A percentile compares a stretch with the other conserved stretches of the same genome.
Evolutionary conservation across 129 eudicot genomes (phyloP).

Genomic region (Helichrysum umbraculigerum): DNA sequence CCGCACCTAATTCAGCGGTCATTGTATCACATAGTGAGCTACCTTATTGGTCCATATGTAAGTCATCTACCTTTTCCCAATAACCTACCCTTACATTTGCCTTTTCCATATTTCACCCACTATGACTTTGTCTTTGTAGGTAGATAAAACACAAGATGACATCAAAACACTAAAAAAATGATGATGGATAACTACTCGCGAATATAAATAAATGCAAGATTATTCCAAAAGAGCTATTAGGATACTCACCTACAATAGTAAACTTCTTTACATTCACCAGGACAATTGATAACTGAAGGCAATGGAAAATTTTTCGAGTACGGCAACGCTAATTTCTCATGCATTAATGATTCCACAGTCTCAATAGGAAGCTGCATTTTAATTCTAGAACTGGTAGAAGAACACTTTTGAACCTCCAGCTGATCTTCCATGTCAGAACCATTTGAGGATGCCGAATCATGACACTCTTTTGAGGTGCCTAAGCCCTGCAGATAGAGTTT

Average conservation of each 20-base stretch:
- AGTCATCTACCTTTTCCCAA: not conserved
- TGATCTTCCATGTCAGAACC: constrained; percentile 37
- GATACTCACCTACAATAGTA: constrained; percentile 77
- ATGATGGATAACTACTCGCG: constrained; percentile 4
- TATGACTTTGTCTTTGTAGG: not conserved
- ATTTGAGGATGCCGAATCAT: constrained; percentile 30
- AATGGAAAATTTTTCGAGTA: constrained; percentile 64
- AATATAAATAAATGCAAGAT: not conserved
- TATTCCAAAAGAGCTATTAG: constrained; percentile 6
- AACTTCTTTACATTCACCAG: constrained; percentile 80
- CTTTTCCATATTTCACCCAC: not conserved
- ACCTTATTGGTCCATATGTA: not conserved
- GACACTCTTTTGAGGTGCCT: constrained; percentile 40
- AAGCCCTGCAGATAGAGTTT: constrained; percentile 67
- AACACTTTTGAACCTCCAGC: constrained; percentile 40
- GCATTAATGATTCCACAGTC: constrained; percentile 56
- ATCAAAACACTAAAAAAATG: constrained; percentile 5
- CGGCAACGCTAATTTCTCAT: constrained; percentile 57
- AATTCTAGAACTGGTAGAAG: constrained; percentile 38
- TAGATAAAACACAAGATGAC: not conserved
- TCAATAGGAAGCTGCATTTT: constrained; percentile 48
- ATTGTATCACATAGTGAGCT: not conserved
- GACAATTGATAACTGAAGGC: constrained; percentile 67
- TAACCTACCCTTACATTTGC: not conserved
- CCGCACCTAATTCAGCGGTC: no score